A percentile compares a stretch with the other conserved stretches of the same genome.
These are phyloP conservation scores for Xylaria sp. DNA, from an alignment of 2,329 filamentous ascomycete species.

Conservation along the genomic window DNA sequence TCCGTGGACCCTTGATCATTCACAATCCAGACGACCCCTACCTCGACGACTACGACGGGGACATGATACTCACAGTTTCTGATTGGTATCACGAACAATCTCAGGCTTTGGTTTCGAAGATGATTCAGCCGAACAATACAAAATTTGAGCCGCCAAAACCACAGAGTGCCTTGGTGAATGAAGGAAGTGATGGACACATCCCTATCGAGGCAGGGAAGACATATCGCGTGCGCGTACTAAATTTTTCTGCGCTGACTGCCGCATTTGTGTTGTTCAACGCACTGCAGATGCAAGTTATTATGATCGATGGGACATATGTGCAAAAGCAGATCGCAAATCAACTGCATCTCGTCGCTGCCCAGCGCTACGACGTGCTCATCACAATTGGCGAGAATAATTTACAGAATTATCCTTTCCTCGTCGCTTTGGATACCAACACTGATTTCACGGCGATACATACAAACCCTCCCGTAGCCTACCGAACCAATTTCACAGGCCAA, in stretches of 20 bases:
- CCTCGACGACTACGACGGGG: conserved; percentile 59
- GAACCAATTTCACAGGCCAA: conserved; percentile 51
- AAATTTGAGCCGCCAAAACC: conserved; percentile 49
- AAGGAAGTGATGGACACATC: conserved; percentile 47
- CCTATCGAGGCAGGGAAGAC: conserved; percentile 50
- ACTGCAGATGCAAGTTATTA: conserved; percentile 53
- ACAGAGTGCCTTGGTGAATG: conserved; percentile 50
- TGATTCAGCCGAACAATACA: conserved; percentile 50
- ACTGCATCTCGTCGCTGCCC: conserved; percentile 50
- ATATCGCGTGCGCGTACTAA: conserved; percentile 55
- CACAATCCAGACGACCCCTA: conserved; percentile 63
- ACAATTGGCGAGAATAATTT: conserved; percentile 46
- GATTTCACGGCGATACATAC: conserved; percentile 44
- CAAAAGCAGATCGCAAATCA: conserved; percentile 44
- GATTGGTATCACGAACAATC: conserved; percentile 58
- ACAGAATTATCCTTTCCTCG: conserved; percentile 51
- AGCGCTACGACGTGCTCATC: conserved; percentile 55
- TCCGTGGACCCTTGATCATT: conserved; percentile 66
- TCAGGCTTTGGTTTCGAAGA: conserved; percentile 45
- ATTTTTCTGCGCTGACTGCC: conserved; percentile 50
- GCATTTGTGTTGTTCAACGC: conserved; percentile 52
- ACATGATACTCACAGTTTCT: conserved; percentile 62
- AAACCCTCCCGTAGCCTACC: conserved; percentile 25
- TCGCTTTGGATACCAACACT: conserved; percentile 51
- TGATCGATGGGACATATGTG: conserved; percentile 51